A percentile compares a stretch with the other conserved stretches of the same genome.
These are phyloP conservation scores for Pilasporangium apinafurcum DNA, from an alignment of 352 stramenopile species.

Conservation along the genomic window DNA sequence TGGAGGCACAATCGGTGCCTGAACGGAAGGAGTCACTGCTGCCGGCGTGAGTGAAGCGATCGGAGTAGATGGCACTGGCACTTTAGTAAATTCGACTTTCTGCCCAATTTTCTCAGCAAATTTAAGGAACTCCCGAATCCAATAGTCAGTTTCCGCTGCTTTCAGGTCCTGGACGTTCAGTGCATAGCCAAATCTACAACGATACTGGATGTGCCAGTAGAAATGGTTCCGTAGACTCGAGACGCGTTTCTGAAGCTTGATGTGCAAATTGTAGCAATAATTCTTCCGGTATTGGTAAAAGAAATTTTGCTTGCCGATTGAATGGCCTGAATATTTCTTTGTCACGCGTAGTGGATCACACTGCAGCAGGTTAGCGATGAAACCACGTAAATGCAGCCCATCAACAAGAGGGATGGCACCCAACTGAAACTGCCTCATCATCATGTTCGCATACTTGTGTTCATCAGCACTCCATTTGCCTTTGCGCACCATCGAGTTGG, in stretches of 20 bases:
- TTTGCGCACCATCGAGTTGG: constrained; percentile 50
- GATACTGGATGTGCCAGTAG: constrained; percentile 79
- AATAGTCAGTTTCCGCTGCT: constrained; percentile 59
- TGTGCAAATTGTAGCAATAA: constrained; percentile 75
- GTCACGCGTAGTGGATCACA: constrained; percentile 78
- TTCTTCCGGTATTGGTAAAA: constrained; percentile 47
- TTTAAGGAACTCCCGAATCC: constrained; percentile 56
- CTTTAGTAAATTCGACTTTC: constrained; percentile 25
- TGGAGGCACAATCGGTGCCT: not conserved
- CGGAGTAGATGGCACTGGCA: constrained; percentile 8
- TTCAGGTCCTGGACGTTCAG: constrained; percentile 67
- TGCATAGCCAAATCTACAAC: constrained; percentile 50
- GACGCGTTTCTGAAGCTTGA: constrained; percentile 74
- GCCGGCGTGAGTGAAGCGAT: not conserved
- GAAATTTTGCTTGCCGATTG: constrained; percentile 80
- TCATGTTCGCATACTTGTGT: constrained; percentile 74
- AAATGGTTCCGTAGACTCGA: constrained; percentile 76
- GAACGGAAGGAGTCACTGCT: not conserved
- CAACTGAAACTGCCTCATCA: constrained; percentile 81
- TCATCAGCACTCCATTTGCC: constrained; percentile 74
- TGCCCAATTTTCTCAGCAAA: constrained; percentile 66
- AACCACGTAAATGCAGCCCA: constrained; percentile 64
- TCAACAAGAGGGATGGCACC: constrained; percentile 56
- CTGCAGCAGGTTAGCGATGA: constrained; percentile 70
- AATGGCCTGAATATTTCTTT: constrained; percentile 72